These are phyloP conservation scores for Hypericum androsaemum DNA, from an alignment of 345 rosid species.

Conservation along the genomic window DNA sequence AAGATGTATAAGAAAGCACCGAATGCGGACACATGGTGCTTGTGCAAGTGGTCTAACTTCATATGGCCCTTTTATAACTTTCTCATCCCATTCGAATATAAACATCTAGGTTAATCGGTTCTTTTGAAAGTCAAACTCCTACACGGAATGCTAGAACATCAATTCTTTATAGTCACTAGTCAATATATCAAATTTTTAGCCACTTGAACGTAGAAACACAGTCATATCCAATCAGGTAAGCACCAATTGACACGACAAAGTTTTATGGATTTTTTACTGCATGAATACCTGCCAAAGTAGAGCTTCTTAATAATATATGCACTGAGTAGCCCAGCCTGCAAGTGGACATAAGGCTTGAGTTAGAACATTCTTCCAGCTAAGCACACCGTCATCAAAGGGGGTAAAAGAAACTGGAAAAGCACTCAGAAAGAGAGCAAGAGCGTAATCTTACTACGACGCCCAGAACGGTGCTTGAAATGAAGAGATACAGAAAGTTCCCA, in stretches of 20 bases:
- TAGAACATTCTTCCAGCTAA: background rate
- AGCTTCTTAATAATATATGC: constrained; percentile 78
- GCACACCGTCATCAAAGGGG: background rate
- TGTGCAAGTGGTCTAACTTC: too few species aligned
- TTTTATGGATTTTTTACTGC: background rate
- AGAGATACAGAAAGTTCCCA: constrained; percentile 66
- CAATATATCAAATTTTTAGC: background rate
- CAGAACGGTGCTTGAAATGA: constrained; percentile 66
- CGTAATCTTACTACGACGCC: constrained; percentile 51
- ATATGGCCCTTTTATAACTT: too few species aligned
- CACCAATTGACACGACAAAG: background rate
- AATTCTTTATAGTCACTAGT: constrained; percentile 1
- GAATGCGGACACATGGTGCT: too few species aligned
- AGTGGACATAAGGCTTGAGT: constrained; percentile 7
- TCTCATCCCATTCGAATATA: too few species aligned
- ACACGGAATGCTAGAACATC: background rate
- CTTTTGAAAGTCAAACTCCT: background rate
- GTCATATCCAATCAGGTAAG: background rate
- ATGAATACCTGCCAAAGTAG: constrained; percentile 73
- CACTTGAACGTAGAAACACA: background rate
- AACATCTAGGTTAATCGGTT: background rate
- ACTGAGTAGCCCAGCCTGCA: constrained; percentile 86
- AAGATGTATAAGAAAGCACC: background rate
- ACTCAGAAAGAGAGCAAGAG: background rate
- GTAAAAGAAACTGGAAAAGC: background rate